Base-by-base conservation (phyloP, 345 rosid species). In the Schrenkiella parvula region DNA sequence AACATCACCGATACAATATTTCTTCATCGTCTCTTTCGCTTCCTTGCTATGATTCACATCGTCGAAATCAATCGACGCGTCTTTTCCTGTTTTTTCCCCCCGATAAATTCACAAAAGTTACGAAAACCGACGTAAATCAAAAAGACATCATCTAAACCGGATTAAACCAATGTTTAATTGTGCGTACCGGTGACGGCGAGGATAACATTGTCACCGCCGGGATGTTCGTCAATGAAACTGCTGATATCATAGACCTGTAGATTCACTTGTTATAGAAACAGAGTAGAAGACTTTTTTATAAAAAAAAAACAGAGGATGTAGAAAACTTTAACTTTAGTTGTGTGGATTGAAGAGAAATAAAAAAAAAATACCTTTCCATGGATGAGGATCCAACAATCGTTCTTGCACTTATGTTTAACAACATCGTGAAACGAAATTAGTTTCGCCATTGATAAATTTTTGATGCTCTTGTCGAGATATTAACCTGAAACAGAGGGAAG, bases 191-290 rank as follows among this genome's bases (percentile, higher is more conserved):
- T 84, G 22, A 85, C 82, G 56, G 89, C 87, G 44, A 93, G 82
- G 79, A 93, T 64, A 55, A 90, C 82, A 68, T 88, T 86, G 70
- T 86, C 98, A 53, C 98, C 98, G 37, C 93, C 93, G 28, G 92
- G 96, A 79, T 90, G 98, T 52, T 93, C 98, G 5, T 87, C 91
- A 51, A 93, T 82, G 80, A 88, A 93, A 32, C 66, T 42, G 43
- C 91, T 87, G n/a, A 93, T 82, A 66, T 93, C 88, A 76, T 89
- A 93, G 10, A 90, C 97, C 98, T 93, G 80, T 74, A 15, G 15
- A 37, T 26, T 39, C 8, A 32, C 25, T 52, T 21, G 0, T 8
- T 2, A 53, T 39, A 61, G 15, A 37, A 38, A 17, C 13, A 68
- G 3, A 53, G 9, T 6, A 54, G 7, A 38, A 13, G 12, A 0